Percentiles rank a stretch among this genome's conserved stretches.
Evolutionary conservation across 2,329 filamentous ascomycete species (phyloP).

Genomic region (Fusarium devonianum): DNA sequence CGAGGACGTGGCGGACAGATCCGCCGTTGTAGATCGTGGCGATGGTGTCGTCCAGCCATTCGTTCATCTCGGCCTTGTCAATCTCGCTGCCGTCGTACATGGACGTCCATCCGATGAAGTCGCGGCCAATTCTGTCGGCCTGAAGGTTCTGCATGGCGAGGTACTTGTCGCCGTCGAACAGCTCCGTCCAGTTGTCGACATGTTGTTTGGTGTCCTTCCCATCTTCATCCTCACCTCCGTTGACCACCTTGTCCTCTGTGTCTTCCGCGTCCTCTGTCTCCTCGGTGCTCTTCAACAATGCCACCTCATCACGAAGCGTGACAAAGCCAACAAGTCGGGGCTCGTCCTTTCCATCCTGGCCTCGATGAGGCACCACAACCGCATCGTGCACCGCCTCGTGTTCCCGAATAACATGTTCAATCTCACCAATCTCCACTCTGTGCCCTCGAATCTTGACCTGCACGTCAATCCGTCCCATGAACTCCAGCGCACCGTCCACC

Average conservation of each 20-base stretch:
- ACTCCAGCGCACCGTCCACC: slow-evolving; percentile 36
- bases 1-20: slow-evolving; percentile 16
- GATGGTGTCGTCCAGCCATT: slow-evolving; percentile 41
- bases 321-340: not conserved
- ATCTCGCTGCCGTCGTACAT: slow-evolving; percentile 36
- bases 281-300: not conserved
- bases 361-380: not conserved
- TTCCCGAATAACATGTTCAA: slow-evolving; percentile 28
- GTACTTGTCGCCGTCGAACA: slow-evolving; percentile 24
- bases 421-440: slow-evolving; percentile 42
- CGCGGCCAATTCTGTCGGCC: slow-evolving; percentile 21
- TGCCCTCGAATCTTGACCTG: slow-evolving; percentile 45
- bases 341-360: not conserved
- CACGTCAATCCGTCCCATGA: slow-evolving; percentile 41
- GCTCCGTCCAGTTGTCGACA: slow-evolving; percentile 4
- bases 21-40: slow-evolving; percentile 9
- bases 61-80: slow-evolving; percentile 32
- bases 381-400: not conserved
- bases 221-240: not conserved
- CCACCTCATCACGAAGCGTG: not conserved
- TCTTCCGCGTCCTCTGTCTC: not conserved
- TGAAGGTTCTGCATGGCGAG: slow-evolving; percentile 16
- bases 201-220: not conserved
- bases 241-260: not conserved
- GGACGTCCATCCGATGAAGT: slow-evolving; percentile 40